Evolutionary conservation across 1,139 yeast genomes (phyloP), one percentile per base, ranked within the genome.

Genomic region (Meyerozyma elateridarum): DNA sequence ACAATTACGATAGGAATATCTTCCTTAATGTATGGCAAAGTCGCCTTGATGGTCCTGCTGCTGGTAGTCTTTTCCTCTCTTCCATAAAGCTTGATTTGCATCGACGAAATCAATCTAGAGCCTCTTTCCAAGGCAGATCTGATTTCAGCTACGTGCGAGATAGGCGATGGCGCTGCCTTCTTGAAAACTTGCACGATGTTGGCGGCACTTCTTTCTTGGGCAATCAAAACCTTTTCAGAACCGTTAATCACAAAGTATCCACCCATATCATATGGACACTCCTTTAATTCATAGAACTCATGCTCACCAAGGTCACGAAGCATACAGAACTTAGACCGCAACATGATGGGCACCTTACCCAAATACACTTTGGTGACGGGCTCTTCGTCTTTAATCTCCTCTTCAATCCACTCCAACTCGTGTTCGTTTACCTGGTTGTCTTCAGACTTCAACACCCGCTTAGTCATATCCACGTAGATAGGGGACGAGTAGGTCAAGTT

Each of bases 181-280:
- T 87, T 89, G 71, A 93, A 93, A 14, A 93, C 99, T 64, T 91
- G 98, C 26, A 91, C 98, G 48, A 91, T 91, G 55, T 91, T 91
- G 36, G 98, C 98, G 6, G 98, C 97, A 45, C 94, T 81, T 63
- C 98, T 79, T 64, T 91, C 99, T 64, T 91, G 99, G 15, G 98
- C 98, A 68, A 91, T 91, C 53, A 91, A 72, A 38, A 91, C 99
- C 61, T 91, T 91, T 61, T 91, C 99, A 16, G 96, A 88, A 49
- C 99, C 99, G 64, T 91, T 91, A 54, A 91, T 91, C 49, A 91
- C 93, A 55, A 91, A 91, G 61, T 91, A 91, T 41, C 99, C 99
- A 59, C 99, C 99, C 91, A 88, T 91, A 71, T 91, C 99, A 60
- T 85, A 91, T 19, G 98, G 98, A 64, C 99, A 91, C 63, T 91